Conservation (phyloP, 345 rosid species). For the Angophora floribunda region DNA sequence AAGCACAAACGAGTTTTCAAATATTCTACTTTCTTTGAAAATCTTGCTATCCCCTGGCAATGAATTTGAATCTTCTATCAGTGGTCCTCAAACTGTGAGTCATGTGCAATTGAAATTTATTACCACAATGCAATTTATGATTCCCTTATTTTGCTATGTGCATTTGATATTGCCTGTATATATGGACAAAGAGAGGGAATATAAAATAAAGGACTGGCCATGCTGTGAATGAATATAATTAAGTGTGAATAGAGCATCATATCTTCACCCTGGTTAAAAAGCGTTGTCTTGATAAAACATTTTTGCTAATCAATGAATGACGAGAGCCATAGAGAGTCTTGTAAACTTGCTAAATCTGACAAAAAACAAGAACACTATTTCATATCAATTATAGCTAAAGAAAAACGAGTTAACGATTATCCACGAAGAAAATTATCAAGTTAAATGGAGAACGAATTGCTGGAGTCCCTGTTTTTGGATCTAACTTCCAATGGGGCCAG, state of each 20-base stretch:
- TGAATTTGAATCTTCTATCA: neutral
- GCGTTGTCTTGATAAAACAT: neutral
- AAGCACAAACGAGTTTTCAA: neutral
- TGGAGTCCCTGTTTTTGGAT: neutral
- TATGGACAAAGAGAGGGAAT: neutral
- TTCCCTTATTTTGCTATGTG: neutral
- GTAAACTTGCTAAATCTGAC: neutral
- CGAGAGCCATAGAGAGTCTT: neutral
- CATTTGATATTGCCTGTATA: neutral
- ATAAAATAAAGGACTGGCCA: neutral
- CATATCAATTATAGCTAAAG: neutral
- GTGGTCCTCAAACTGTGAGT: neutral
- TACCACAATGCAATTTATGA: neutral
- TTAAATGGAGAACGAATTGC: neutral
- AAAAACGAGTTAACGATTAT: neutral
- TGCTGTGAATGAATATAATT: neutral
- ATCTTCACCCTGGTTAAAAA: neutral
- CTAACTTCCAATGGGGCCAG: neutral
- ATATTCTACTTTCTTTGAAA: neutral
- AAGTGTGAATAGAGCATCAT: neutral
- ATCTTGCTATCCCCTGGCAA: neutral
- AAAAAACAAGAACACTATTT: neutral
- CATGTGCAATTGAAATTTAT: neutral
- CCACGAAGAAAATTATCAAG: neutral
- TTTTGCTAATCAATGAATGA: neutral